These are phyloP conservation scores for Diddensiella santjacobensis DNA, from an alignment of 805 yeast species.

Conservation along the genomic window DNA sequence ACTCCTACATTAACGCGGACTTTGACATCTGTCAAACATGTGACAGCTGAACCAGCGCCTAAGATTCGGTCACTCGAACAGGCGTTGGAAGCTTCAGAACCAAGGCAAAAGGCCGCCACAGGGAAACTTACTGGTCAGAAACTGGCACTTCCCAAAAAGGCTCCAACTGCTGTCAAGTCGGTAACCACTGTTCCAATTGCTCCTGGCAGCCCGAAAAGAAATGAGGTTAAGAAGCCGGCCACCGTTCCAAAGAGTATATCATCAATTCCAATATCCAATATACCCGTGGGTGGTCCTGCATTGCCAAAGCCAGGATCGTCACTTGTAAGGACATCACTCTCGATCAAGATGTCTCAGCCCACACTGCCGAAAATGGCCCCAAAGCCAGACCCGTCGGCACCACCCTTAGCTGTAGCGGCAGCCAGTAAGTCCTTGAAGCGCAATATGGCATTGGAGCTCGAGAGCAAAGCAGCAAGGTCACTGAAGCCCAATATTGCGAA, in stretches of 20 bases:
- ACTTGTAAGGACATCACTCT: conserved; percentile 6
- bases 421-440: conserved; percentile 4
- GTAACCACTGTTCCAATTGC: background rate
- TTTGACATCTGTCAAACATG: background rate
- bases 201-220: background rate
- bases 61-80: background rate
- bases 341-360: background rate
- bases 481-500: background rate
- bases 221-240: background rate
- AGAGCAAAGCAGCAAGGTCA: background rate
- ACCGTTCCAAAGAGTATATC: background rate
- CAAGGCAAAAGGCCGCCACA: background rate
- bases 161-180: background rate
- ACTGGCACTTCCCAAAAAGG: background rate
- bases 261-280: background rate
- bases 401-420: background rate
- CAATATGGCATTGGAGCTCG: conserved; percentile 8
- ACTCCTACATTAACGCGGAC: background rate
- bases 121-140: background rate
- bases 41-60: background rate
- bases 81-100: no score
- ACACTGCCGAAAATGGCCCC: background rate
- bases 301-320: conserved; percentile 3
- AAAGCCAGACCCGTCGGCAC: background rate
- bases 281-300: no score